Conservation (phyloP, 1,139 yeast genomes). For the Suhomyces terraborum region DNA sequence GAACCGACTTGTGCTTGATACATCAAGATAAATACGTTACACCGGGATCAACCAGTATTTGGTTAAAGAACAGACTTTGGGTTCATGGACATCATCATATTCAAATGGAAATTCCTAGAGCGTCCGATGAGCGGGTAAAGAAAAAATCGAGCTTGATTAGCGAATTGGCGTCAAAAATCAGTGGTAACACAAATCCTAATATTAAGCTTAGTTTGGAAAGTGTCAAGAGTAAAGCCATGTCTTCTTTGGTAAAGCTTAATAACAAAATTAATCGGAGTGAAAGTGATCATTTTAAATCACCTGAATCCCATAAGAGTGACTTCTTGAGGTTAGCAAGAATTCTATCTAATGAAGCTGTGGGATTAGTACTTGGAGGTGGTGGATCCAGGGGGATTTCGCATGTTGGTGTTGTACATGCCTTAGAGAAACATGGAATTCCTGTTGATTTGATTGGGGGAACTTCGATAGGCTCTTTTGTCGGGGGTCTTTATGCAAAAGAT, state of each 20-base stretch:
- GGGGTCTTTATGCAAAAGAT: conserved; percentile 91
- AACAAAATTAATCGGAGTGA: conserved; percentile 20
- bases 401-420: conserved; percentile 85
- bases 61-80: conserved; percentile 89
- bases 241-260: conserved; percentile 28
- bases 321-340: conserved; percentile 87
- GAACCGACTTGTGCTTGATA: conserved; percentile 81
- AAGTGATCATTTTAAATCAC: conserved; percentile 40
- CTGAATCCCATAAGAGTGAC: conserved; percentile 76
- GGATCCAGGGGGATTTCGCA: conserved; percentile 96
- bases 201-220: conserved; percentile 36
- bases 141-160: conserved; percentile 29
- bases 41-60: conserved; percentile 80
- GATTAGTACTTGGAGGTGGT: conserved; percentile 94
- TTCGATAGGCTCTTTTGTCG: conserved; percentile 93
- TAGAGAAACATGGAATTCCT: conserved; percentile 94
- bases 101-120: conserved; percentile 51
- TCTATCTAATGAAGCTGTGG: conserved; percentile 90
- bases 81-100: conserved; percentile 92
- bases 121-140: conserved; percentile 17
- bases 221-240: conserved; percentile 34
- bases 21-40: conserved; percentile 82
- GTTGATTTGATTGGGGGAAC: conserved; percentile 95
- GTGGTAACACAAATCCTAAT: conserved; percentile 37
- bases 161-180: conserved; percentile 43